phyloP scores from a whole-genome alignment of 371 early-diverging fungal species.

The Apophysomyces ossiformis region DNA sequence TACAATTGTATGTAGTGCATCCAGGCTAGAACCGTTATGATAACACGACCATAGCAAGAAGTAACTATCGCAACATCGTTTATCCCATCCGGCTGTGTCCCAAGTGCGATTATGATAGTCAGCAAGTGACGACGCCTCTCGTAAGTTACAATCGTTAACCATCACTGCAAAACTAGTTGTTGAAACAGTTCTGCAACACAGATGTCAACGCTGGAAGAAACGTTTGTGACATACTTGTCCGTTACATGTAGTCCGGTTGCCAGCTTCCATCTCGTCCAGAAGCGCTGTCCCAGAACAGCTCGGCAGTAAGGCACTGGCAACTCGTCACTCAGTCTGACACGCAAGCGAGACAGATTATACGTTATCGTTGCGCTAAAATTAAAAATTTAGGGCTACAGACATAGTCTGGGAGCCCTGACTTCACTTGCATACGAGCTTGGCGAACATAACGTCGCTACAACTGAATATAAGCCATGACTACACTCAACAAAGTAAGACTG shows the following conservation, averaged over 20 bases:
- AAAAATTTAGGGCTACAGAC: too few species aligned
- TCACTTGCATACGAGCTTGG: not conserved
- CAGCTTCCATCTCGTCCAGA: not conserved
- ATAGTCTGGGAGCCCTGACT: not conserved
- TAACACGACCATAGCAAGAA: not conserved
- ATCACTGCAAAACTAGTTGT: not conserved
- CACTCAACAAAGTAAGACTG: not conserved
- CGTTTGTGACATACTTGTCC: not conserved
- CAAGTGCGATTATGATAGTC: not conserved
- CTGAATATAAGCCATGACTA: not conserved
- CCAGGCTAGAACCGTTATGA: too few species aligned
- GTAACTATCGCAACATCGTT: not conserved
- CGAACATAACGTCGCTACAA: not conserved
- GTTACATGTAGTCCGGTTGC: not conserved
- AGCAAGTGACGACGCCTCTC: not conserved
- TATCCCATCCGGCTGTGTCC: not conserved
- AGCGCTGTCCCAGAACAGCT: constrained; percentile 1
- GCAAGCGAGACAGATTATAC: not conserved
- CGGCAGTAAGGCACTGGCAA: not conserved
- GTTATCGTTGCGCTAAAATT: too few species aligned
- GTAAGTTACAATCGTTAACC: not conserved
- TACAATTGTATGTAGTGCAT: too few species aligned
- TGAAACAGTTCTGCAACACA: not conserved
- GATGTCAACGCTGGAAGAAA: constrained; percentile 1
- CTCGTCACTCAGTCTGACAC: not conserved